Base-by-base conservation (phyloP, 2,329 filamentous ascomycete species). In the Pseudopithomyces chartarum region DNA sequence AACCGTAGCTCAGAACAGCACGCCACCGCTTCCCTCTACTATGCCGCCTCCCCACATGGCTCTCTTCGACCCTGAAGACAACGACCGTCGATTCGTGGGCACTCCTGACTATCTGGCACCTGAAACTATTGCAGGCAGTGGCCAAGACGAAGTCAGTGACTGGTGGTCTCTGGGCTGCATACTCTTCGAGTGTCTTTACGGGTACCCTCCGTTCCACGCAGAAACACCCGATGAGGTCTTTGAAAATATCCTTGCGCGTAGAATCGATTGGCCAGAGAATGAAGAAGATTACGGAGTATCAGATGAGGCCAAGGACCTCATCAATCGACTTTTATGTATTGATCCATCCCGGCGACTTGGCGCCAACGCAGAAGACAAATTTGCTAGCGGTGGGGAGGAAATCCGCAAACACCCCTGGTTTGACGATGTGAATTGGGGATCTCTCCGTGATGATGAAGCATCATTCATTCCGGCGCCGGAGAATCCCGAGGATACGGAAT, bases 151-250 rank as follows among this genome's bases (percentile, higher is more conserved):
- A 75, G 95, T 94, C 64, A 98, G 95, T 72, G 95, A 99, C 86
- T 99, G 95, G 95, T 99, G 95, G 95, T 98, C 95, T 20, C 84
- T 99, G n/a, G 95, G 95, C 0, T 99, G 96, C 74, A 98, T 99
- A 66, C 81, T 98, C 76, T 99, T 97, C 68, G 95, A 99, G 70
- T 97, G 97, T 64, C 80, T 99, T 2, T 98, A 91, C 70, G 95
- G 95, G 1, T 89, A 91, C 56, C 95, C 95, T 0, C 95, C 95
- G 0, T 99, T 99, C 76, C 92, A 98, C 73, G 95, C 92, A 1
- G 82, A 84, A 19, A 92, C 93, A 46, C 92, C 95, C 0, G 95
- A 99, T 66, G 84, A 95, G 66, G 95, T 99, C 1, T 99, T 99
- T 70, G 91, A 97, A 67, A 99, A 99, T 67, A 99, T 99, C 59